Base-by-base conservation (phyloP, 306 rosid genomes). In the Fragaria iinumae region DNA sequence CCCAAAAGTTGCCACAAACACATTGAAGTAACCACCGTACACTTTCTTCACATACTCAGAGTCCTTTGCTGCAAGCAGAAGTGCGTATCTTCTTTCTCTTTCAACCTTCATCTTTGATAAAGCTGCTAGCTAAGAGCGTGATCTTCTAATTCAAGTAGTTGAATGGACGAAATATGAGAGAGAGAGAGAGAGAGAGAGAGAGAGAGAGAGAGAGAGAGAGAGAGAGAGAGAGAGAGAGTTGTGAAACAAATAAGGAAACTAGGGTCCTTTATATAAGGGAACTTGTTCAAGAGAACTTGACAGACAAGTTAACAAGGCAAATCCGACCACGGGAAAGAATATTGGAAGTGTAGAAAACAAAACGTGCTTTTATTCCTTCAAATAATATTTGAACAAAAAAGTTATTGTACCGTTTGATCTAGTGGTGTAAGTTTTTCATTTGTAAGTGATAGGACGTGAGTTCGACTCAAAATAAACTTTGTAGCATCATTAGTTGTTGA, bases 1-100 rank as follows among this genome's bases (percentile, higher is more conserved):
- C 16, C 90, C 95, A 49, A 88, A 91, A 50, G 89, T 87, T 69
- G 81, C 78, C 39, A 77, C 77, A 53, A 77, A 91, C 57, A 91
- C 87, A 32, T 88, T 72, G 56, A 87, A 84, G 84, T 88, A 91
- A 32, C 93, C 90, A 17, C 90, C 95, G 14, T 90, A 85, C 12
- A 74, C 82, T 72, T 84, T 83, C 79, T 85, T 80, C 45, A 84
- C 91, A 49, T 87, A 85, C 4, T 90, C 94, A 2, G 94, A 86
- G 38, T 91, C 97, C 48, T 62, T 77, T 38, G 82, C 87, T 52
- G 91, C 92, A 11, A 83, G 89, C 41, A 91, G 84, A 68, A 91
- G 72, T 45, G 74, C 94, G 53, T 72, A 89, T 67, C 91, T 84
- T 74, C 71, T 75, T 69, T 57, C 75, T 45, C 21, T 76, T 9